phyloP scores from a whole-genome alignment of 106 monocot genomes.

The Dioscorea alata region DNA sequence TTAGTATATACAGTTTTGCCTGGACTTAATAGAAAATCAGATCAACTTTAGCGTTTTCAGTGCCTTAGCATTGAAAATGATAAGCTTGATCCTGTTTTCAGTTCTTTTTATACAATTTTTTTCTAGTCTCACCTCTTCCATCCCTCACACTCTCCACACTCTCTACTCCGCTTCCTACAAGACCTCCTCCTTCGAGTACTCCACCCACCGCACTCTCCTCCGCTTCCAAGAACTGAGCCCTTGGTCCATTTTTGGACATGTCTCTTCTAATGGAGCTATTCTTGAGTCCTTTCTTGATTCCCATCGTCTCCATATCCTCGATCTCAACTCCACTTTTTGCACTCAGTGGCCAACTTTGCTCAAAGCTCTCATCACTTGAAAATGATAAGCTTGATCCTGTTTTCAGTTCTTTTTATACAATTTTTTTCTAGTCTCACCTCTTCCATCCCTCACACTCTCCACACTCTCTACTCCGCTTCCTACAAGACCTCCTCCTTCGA shows the following conservation, averaged over 20 bases:
- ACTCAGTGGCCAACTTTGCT: slow-evolving; percentile 89
- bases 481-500: slow-evolving; percentile 75
- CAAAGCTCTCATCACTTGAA: too few relatives aligned
- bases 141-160: slow-evolving; percentile 46
- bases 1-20: too few relatives aligned
- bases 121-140: slow-evolving; percentile 70
- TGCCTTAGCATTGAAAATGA: too few relatives aligned
- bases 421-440: slow-evolving; percentile 78
- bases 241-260: slow-evolving; percentile 76
- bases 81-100: too few relatives aligned
- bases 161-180: slow-evolving; percentile 70
- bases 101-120: too few relatives aligned
- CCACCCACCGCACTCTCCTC: slow-evolving; percentile 66
- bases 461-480: slow-evolving; percentile 62
- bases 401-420: too few relatives aligned
- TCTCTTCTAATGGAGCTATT: slow-evolving; percentile 68
- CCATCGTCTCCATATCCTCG: slow-evolving; percentile 53
- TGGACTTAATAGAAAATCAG: too few relatives aligned
- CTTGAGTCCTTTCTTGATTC: slow-evolving; percentile 49
- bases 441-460: slow-evolving; percentile 51
- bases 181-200: slow-evolving; percentile 77
- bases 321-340: slow-evolving; percentile 81
- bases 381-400: too few relatives aligned
- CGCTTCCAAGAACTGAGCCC: slow-evolving; percentile 79
- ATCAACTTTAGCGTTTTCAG: too few relatives aligned